These are phyloP conservation scores for Cantharellus anzutake DNA, from an alignment of 768 basidiomycete species.

Conservation along the genomic window DNA sequence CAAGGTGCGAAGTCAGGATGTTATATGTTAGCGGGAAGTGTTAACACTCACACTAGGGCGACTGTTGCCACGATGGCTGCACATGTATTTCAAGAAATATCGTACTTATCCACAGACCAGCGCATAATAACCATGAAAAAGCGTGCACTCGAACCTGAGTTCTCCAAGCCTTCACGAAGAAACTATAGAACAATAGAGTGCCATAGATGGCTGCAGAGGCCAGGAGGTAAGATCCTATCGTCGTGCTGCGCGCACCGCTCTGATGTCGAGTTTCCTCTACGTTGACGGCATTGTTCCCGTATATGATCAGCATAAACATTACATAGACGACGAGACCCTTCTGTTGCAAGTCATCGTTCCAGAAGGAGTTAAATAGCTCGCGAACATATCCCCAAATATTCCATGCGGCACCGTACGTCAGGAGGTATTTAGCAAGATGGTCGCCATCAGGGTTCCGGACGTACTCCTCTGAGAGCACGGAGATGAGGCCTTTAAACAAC, in stretches of 20 bases:
- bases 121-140: neutral
- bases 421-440: constrained; percentile 1
- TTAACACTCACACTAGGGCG: neutral
- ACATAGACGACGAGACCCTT: neutral
- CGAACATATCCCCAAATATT: constrained; percentile 3
- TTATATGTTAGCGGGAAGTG: neutral
- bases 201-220: neutral
- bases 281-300: constrained; percentile 2
- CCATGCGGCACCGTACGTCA: neutral
- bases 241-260: neutral
- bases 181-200: constrained; percentile 1
- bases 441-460: constrained; percentile 3
- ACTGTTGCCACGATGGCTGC: neutral
- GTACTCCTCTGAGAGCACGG: constrained; percentile 1
- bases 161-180: constrained; percentile 3
- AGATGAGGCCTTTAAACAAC: neutral
- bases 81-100: neutral
- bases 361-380: constrained; percentile 3
- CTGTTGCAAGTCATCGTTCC: constrained; percentile 3
- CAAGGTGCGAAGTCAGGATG: neutral
- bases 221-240: neutral
- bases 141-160: constrained; percentile 1
- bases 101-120: neutral
- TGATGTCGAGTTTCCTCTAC: neutral
- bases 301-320: constrained; percentile 1